Evolutionary conservation across 352 stramenopile species (phyloP).

Genomic region (Phytophthora chlamydospora): DNA sequence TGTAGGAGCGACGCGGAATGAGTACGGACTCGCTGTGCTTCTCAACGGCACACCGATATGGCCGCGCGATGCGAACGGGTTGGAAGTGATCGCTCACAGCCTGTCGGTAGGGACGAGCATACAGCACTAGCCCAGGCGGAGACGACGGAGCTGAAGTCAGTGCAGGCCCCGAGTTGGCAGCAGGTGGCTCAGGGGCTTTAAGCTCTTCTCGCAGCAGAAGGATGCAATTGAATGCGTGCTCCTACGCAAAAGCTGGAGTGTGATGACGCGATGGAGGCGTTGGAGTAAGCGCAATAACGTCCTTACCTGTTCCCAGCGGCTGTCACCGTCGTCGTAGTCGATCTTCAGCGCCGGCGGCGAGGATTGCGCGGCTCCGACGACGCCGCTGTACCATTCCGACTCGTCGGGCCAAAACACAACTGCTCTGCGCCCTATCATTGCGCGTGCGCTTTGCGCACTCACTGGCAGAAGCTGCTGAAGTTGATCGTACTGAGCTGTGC

Average conservation of each 20-base stretch:
- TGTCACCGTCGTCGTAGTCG: conserved; percentile 58
- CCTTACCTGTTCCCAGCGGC: conserved; percentile 49
- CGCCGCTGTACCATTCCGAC: conserved; percentile 48
- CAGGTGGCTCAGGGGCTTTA: background rate
- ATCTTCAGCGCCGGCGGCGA: conserved; percentile 33
- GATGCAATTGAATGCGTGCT: conserved; percentile 42
- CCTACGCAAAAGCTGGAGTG: conserved; percentile 22
- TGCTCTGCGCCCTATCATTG: conserved; percentile 23
- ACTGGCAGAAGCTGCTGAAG: conserved; percentile 39
- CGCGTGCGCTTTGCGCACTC: background rate
- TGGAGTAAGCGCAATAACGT: background rate
- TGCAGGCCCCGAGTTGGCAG: background rate
- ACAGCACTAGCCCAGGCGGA: conserved; percentile 32
- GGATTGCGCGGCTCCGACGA: conserved; percentile 19
- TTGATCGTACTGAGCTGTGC: conserved; percentile 31
- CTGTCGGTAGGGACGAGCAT: conserved; percentile 41
- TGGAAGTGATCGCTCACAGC: conserved; percentile 46
- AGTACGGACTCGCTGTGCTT: conserved; percentile 47
- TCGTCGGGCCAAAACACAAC: conserved; percentile 53
- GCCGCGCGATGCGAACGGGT: conserved; percentile 38
- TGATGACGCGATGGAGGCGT: background rate
- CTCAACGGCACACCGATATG: conserved; percentile 38
- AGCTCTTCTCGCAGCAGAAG: conserved; percentile 27
- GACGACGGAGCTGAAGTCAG: conserved; percentile 4
- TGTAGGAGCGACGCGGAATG: conserved; percentile 27